Conservation (phyloP, 2,329 filamentous ascomycete genomes). For the Penicillium concentricum region DNA sequence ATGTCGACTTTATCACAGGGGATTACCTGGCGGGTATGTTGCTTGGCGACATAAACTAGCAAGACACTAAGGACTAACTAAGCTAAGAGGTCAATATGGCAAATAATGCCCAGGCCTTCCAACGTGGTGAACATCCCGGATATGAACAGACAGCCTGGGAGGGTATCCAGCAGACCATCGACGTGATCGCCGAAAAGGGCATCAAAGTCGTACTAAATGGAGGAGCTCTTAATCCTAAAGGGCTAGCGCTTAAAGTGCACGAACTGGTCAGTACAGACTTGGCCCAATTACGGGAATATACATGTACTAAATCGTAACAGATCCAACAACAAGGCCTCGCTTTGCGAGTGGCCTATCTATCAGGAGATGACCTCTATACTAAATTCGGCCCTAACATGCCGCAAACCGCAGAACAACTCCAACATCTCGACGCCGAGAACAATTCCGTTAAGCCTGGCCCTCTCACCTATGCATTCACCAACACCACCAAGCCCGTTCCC, state of each 20-base stretch:
- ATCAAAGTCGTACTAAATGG: slow-evolving; percentile 60
- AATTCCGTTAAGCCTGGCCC: slow-evolving; percentile 34
- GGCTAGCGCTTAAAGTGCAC: slow-evolving; percentile 49
- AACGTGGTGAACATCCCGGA: slow-evolving; percentile 42
- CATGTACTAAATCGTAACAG: slow-evolving; percentile 19
- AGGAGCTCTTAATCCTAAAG: slow-evolving; percentile 55
- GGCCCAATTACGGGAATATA: not conserved
- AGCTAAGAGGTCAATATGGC: slow-evolving; percentile 47
- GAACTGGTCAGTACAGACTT: slow-evolving; percentile 33
- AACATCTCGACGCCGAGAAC: slow-evolving; percentile 46
- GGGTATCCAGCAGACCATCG: slow-evolving; percentile 47
- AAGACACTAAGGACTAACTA: slow-evolving; percentile 6
- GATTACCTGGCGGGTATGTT: slow-evolving; percentile 51
- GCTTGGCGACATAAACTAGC: not conserved
- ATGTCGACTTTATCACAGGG: slow-evolving; percentile 54
- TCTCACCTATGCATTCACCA: slow-evolving; percentile 40
- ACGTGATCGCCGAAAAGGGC: slow-evolving; percentile 47
- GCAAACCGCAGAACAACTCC: slow-evolving; percentile 32
- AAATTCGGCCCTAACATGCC: slow-evolving; percentile 35
- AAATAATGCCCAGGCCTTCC: slow-evolving; percentile 45
- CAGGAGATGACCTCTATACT: slow-evolving; percentile 47
- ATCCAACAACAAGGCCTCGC: slow-evolving; percentile 33
- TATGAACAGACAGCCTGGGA: slow-evolving; percentile 52
- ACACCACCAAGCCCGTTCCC: slow-evolving; percentile 42
- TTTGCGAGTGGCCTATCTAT: slow-evolving; percentile 48